Conservation (phyloP, 768 basidiomycete genomes). For the Termitomyces sp. region DNA sequence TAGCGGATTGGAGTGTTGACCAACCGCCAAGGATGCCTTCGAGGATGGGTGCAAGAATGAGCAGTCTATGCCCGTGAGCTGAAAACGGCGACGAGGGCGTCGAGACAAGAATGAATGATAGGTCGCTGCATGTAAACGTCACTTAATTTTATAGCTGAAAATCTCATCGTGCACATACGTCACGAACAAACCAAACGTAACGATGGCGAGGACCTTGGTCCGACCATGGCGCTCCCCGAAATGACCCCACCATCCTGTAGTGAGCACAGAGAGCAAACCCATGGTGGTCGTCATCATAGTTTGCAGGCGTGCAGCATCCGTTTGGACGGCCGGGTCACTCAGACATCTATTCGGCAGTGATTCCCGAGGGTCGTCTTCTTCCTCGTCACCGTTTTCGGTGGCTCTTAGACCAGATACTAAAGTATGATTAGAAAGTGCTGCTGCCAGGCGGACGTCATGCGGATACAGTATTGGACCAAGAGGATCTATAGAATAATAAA, state of each 20-base stretch:
- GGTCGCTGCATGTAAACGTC: constrained; percentile 46
- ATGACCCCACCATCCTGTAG: constrained; percentile 87
- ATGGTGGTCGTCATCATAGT: constrained; percentile 72
- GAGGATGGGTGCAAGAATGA: constrained; percentile 74
- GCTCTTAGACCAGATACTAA: background rate
- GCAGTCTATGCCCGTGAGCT: constrained; percentile 66
- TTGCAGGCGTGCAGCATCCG: constrained; percentile 67
- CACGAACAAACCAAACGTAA: constrained; percentile 54
- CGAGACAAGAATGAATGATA: constrained; percentile 80
- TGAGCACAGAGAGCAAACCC: constrained; percentile 78
- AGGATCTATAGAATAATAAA: constrained; percentile 27
- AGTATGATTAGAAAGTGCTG: constrained; percentile 2
- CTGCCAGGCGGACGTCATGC: constrained; percentile 7
- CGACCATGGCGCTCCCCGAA: constrained; percentile 78
- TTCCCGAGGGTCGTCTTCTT: constrained; percentile 29
- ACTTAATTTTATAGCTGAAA: background rate
- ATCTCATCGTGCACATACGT: constrained; percentile 24
- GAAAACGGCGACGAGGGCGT: constrained; percentile 57
- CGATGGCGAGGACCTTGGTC: constrained; percentile 68
- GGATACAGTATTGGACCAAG: constrained; percentile 25
- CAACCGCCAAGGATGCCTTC: constrained; percentile 86
- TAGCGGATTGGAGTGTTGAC: constrained; percentile 69
- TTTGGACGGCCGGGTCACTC: constrained; percentile 56
- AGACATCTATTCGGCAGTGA: constrained; percentile 34
- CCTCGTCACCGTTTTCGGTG: constrained; percentile 19